These are phyloP conservation scores for Phaffia australis DNA, from an alignment of 768 basidiomycete genomes.

Conservation along the genomic window DNA sequence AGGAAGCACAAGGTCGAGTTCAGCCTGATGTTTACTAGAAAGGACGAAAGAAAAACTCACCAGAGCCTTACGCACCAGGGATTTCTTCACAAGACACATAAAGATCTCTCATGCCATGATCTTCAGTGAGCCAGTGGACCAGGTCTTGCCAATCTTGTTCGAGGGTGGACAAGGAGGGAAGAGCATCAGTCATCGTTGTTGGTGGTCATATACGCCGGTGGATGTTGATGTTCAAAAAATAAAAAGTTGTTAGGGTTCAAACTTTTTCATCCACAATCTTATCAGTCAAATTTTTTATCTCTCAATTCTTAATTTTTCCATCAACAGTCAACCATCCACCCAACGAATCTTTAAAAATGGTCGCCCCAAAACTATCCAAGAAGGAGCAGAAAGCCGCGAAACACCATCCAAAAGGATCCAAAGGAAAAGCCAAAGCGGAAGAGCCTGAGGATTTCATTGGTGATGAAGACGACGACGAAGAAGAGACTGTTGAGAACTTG, in stretches of 20 bases:
- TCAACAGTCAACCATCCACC: background rate
- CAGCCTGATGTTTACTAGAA: background rate
- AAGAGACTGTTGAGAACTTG: constrained; percentile 1
- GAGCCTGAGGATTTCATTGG: background rate
- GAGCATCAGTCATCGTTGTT: too few species aligned
- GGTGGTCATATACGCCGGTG: too few species aligned
- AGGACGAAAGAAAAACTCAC: background rate
- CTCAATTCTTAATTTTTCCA: constrained; percentile 20
- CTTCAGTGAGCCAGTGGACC: background rate
- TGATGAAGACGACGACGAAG: background rate
- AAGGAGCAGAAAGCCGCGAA: constrained; percentile 25
- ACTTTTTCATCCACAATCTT: constrained; percentile 14
- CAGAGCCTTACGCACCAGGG: background rate
- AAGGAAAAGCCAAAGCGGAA: background rate
- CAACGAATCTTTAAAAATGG: constrained; percentile 1
- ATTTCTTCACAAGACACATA: background rate
- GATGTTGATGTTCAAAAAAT: background rate
- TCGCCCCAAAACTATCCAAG: constrained; percentile 13
- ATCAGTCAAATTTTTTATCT: constrained; percentile 17
- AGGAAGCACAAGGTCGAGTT: background rate
- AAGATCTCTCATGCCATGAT: background rate
- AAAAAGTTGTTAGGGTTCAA: constrained; percentile 9
- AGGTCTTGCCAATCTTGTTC: background rate
- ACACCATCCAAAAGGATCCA: constrained; percentile 6
- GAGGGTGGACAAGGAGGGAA: too few species aligned